Evolutionary conservation across 2,329 filamentous ascomycete genomes (phyloP), one percentile per base, ranked within the genome.

Genomic region (Lojkania enalia): DNA sequence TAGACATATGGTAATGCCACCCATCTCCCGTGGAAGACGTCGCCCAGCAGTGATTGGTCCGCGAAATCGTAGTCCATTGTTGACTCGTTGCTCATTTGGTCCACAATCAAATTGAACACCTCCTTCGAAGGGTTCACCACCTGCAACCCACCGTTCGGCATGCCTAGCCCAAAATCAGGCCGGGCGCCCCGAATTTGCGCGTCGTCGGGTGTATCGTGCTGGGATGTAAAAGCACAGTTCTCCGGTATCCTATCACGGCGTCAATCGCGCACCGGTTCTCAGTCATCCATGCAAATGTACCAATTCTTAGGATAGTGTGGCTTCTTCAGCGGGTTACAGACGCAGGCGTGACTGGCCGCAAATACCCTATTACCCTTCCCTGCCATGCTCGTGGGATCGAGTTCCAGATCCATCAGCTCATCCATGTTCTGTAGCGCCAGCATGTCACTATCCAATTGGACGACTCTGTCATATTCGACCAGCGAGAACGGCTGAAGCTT

Each of bases 361-460:
- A 95, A 92, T 23, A 95, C 87, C 33, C 80, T 77, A 33, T 77
- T 65, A 16, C 86, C 82, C 14, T 72, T 73, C 9, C 78, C 83
- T 1, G 58, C 73, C 46, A 76, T 47, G 31, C 71, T 73, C 0
- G 80, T 74, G 15, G 73, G 63, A 68, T 92, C 88, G 35, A 95
- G 80, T 49, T 81, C 74, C 38, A 95, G 58, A n/a, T 88, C 83
- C 88, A 95, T 95, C 55, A 95, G 75, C 73, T 95, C 90, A 67
- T 95, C 90, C 88, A 96, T 95, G 71, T 95, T 95, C 60, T 78
- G 78, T 54, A 85, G 71, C 5, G 89, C 83, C 39, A 95, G 73
- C 90, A 95, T 95, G 73, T 96, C 90, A 61, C 85, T 87, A 72
- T 96, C 90, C 42, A 96, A 78, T 71, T 90, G 87, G 25, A 95